phyloP scores from a whole-genome alignment of 139 green algal species.

The Choricystis sp. region DNA sequence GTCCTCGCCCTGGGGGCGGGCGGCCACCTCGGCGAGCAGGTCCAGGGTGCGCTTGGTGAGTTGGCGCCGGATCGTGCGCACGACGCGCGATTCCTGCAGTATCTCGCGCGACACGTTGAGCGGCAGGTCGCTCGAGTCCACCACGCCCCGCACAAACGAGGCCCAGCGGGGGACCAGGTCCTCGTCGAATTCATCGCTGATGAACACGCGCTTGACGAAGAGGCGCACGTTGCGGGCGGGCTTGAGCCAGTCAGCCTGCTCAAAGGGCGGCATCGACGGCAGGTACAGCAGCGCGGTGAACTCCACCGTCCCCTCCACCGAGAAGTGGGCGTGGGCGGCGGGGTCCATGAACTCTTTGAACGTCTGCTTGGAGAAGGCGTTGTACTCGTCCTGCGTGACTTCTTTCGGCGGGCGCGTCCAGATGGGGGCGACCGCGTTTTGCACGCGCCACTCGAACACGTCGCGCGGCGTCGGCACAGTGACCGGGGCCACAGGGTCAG shows the following conservation, averaged over 20 bases:
- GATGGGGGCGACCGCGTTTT: constrained; percentile 96
- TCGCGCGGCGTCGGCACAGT: constrained; percentile 76
- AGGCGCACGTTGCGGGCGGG: constrained; percentile 61
- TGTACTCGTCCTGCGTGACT: constrained; percentile 75
- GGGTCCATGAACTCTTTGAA: constrained; percentile 71
- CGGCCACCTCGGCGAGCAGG: constrained; percentile 75
- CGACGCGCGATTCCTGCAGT: constrained; percentile 71
- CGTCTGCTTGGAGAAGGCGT: constrained; percentile 89
- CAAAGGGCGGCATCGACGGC: constrained; percentile 94
- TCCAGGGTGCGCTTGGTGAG: constrained; percentile 78
- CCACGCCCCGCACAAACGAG: constrained; percentile 81
- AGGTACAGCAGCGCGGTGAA: constrained; percentile 88
- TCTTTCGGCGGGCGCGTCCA: constrained; percentile 68
- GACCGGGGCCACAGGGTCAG: constrained; percentile 54
- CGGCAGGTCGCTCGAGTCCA: constrained; percentile 91
- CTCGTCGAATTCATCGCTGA: constrained; percentile 93
- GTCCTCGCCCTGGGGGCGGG: constrained; percentile 37
- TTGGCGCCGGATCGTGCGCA: constrained; percentile 85
- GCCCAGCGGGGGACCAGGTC: constrained; percentile 88
- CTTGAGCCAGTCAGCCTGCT: constrained; percentile 29
- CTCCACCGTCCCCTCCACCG: constrained; percentile 85
- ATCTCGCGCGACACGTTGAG: constrained; percentile 98
- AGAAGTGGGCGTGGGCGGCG: constrained; percentile 66
- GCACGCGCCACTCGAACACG: constrained; percentile 58
- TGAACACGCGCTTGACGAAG: constrained; percentile 98